Conservation (phyloP, 257 asterid genomes). For the Solanum arcanum region DNA sequence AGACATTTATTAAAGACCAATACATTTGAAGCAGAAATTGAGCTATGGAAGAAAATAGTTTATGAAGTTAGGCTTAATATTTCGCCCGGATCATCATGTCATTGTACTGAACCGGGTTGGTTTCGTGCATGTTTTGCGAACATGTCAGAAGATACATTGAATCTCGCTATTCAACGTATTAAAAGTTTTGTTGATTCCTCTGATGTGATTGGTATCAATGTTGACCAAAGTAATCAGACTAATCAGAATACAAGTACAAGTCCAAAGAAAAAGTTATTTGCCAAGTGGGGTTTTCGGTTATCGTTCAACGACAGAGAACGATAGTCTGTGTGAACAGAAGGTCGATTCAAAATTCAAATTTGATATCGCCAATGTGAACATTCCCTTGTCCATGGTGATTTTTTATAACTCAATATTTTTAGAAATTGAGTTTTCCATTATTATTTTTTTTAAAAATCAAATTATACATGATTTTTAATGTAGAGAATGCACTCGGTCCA, state of each 20-base stretch:
- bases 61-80: not conserved
- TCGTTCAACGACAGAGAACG: not conserved
- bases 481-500: not conserved
- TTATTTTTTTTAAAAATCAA: not conserved
- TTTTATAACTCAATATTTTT: not conserved
- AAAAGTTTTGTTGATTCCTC: not conserved
- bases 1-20: not conserved
- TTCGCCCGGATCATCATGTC: not conserved
- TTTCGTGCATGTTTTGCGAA: not conserved
- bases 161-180: not conserved
- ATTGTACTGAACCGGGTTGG: constrained; percentile 5
- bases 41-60: not conserved
- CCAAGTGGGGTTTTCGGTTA: constrained; percentile 1
- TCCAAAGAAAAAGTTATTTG: not conserved
- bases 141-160: not conserved
- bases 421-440: not conserved
- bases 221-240: not conserved
- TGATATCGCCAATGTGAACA: not conserved
- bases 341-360: not conserved
- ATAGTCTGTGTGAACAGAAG: not conserved
- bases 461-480: not conserved
- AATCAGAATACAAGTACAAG: not conserved
- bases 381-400: not conserved
- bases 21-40: constrained; percentile 3
- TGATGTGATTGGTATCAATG: not conserved